Percentiles rank a stretch among this genome's conserved stretches.
These are phyloP conservation scores for Podosphaera xanthii DNA, from an alignment of 2,329 filamentous ascomycete genomes.

Conservation along the genomic window DNA sequence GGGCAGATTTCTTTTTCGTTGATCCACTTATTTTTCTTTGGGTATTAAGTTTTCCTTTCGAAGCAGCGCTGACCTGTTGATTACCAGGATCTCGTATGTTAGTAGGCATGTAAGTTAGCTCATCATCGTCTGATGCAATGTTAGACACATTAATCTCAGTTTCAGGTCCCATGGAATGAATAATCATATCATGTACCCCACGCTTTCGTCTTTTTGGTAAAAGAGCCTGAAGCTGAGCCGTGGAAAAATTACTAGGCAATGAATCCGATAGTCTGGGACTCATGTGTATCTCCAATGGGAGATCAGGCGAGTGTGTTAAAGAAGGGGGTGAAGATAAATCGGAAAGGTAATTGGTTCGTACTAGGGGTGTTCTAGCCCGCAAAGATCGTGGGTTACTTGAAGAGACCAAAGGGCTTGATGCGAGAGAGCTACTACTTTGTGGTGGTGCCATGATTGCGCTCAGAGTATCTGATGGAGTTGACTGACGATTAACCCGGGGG, in stretches of 20 bases:
- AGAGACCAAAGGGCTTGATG: slow-evolving; percentile 1
- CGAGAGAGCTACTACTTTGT: slow-evolving; percentile 12
- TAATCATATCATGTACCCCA: slow-evolving; percentile 12
- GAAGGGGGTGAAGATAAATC: slow-evolving; percentile 36
- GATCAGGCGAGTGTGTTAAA: slow-evolving; percentile 41
- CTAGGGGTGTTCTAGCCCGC: slow-evolving; percentile 11
- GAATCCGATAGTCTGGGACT: neutral
- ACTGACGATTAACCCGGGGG: slow-evolving; percentile 9
- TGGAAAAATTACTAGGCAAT: neutral
- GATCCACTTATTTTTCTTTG: slow-evolving; percentile 5
- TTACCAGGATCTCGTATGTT: neutral
- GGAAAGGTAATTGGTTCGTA: slow-evolving; percentile 10
- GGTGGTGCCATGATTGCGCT: slow-evolving; percentile 17
- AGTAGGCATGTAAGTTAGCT: slow-evolving; percentile 24
- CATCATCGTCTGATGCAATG: slow-evolving; percentile 30
- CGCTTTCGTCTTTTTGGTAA: slow-evolving; percentile 16
- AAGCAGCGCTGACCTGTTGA: neutral
- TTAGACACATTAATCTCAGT: slow-evolving; percentile 25
- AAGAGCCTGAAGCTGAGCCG: slow-evolving; percentile 15
- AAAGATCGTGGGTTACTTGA: slow-evolving; percentile 9
- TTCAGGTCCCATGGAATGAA: slow-evolving; percentile 21
- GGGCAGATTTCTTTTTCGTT: neutral
- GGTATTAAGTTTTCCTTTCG: neutral
- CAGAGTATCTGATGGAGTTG: slow-evolving; percentile 11
- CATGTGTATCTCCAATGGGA: slow-evolving; percentile 1